These are phyloP conservation scores for Pythium dissotocum DNA, from an alignment of 352 stramenopile genomes.

Conservation along the genomic window DNA sequence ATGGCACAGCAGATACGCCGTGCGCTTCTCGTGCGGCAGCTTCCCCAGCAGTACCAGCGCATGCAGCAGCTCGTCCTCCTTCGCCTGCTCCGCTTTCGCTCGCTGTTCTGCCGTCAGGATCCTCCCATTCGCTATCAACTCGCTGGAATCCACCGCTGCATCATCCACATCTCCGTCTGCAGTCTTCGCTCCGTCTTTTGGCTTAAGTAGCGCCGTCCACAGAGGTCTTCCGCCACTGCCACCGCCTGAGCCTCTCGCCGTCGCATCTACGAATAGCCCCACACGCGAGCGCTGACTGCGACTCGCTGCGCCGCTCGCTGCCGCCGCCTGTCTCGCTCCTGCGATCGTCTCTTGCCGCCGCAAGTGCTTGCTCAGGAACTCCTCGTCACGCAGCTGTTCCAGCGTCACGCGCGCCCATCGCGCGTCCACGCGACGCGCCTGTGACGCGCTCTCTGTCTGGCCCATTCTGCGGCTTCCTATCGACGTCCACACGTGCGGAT, in stretches of 20 bases:
- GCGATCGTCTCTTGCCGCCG: conserved; percentile 54
- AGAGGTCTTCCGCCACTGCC: conserved; percentile 19
- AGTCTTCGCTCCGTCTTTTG: conserved; percentile 5
- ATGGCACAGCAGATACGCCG: conserved; percentile 46
- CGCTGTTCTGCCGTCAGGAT: conserved; percentile 7
- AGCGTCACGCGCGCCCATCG: conserved; percentile 68
- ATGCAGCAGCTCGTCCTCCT: conserved; percentile 46
- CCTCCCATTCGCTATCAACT: not conserved
- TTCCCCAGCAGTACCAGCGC: conserved; percentile 54
- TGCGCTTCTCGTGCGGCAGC: conserved; percentile 43
- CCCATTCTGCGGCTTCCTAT: conserved; percentile 6
- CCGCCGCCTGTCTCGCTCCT: conserved; percentile 30
- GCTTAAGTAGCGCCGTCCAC: conserved; percentile 24
- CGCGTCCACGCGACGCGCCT: conserved; percentile 45
- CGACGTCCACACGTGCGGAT: not conserved
- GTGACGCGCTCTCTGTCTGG: conserved; percentile 18
- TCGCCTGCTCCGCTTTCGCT: conserved; percentile 7
- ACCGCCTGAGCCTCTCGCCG: conserved; percentile 18
- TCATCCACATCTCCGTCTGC: conserved; percentile 35
- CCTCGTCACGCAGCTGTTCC: conserved; percentile 61
- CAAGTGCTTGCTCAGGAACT: conserved; percentile 70
- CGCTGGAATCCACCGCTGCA: conserved; percentile 2
- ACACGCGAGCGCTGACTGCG: not conserved
- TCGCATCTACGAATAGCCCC: conserved; percentile 38
- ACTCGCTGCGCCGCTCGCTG: not conserved